Evolutionary conservation across 768 basidiomycete species (phyloP).

Genomic region (Rhodocollybia butyracea): DNA sequence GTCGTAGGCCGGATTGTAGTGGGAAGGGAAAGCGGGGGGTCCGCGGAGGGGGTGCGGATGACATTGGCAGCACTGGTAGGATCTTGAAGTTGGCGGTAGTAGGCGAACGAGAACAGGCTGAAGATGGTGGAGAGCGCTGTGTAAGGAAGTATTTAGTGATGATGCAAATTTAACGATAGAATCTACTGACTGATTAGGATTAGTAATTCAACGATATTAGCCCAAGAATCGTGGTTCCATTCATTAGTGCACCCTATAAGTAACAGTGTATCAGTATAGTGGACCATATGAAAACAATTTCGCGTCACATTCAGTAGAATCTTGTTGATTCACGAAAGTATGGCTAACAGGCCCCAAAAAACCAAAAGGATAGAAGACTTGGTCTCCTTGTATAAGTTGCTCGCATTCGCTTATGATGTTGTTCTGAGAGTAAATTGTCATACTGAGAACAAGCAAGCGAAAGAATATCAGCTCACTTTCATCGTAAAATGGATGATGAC

Average conservation of each 20-base stretch:
- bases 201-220: constrained; percentile 62
- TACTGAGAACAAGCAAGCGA: neutral
- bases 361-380: constrained; percentile 38
- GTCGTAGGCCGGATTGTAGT: constrained; percentile 60
- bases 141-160: neutral
- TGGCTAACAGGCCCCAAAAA: constrained; percentile 48
- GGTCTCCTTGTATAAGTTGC: constrained; percentile 29
- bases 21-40: constrained; percentile 37
- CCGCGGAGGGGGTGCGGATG: constrained; percentile 43
- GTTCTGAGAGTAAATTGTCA: constrained; percentile 30
- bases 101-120: constrained; percentile 63
- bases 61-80: constrained; percentile 56
- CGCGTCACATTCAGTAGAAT: constrained; percentile 48
- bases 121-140: constrained; percentile 60
- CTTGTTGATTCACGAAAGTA: constrained; percentile 23
- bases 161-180: neutral
- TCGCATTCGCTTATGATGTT: constrained; percentile 59
- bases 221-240: constrained; percentile 67
- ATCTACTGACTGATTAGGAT: constrained; percentile 49
- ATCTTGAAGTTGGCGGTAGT: constrained; percentile 73
- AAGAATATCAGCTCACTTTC: constrained; percentile 56
- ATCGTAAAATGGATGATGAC: constrained; percentile 62
- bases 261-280: constrained; percentile 11
- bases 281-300: neutral
- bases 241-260: constrained; percentile 54